Percentiles rank a stretch among this genome's conserved stretches.
These are phyloP conservation scores for Didymellaceae sp. DNA, from an alignment of 2,329 filamentous ascomycete genomes.

Conservation along the genomic window DNA sequence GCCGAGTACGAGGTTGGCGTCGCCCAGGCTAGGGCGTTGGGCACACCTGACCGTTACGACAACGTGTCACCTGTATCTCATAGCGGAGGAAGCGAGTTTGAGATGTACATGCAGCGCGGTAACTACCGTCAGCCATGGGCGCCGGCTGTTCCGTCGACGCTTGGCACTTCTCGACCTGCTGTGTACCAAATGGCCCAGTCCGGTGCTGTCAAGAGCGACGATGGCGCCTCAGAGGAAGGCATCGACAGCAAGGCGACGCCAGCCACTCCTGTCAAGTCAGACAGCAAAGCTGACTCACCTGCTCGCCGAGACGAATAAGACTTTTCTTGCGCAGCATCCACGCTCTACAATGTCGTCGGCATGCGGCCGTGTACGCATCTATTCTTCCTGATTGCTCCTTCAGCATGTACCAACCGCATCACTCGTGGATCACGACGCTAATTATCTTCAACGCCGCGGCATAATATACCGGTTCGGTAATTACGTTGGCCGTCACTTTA, in stretches of 20 bases:
- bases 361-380: constrained; percentile 31
- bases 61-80: constrained; percentile 44
- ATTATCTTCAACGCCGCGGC: constrained; percentile 21
- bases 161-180: constrained; percentile 40
- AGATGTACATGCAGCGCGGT: constrained; percentile 46
- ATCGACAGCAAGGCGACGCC: constrained; percentile 42
- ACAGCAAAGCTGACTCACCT: constrained; percentile 34
- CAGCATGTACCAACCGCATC: constrained; percentile 33
- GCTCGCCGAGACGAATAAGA: constrained; percentile 38
- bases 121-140: constrained; percentile 44
- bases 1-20: constrained; percentile 76
- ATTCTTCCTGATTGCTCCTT: constrained; percentile 42
- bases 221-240: constrained; percentile 39
- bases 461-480: constrained; percentile 2
- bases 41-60: constrained; percentile 43
- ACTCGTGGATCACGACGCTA: constrained; percentile 20
- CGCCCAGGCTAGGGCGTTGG: constrained; percentile 46
- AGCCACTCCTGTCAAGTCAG: constrained; percentile 44
- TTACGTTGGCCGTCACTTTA: constrained; percentile 25
- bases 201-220: constrained; percentile 36
- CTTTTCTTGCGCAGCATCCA: background rate
- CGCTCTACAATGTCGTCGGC: constrained; percentile 17
- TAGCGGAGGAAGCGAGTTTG: constrained; percentile 46
- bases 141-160: constrained; percentile 43
- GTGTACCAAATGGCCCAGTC: constrained; percentile 37